phyloP scores from a whole-genome alignment of 1,139 yeast genomes.

The Hansenula lynferdii region DNA sequence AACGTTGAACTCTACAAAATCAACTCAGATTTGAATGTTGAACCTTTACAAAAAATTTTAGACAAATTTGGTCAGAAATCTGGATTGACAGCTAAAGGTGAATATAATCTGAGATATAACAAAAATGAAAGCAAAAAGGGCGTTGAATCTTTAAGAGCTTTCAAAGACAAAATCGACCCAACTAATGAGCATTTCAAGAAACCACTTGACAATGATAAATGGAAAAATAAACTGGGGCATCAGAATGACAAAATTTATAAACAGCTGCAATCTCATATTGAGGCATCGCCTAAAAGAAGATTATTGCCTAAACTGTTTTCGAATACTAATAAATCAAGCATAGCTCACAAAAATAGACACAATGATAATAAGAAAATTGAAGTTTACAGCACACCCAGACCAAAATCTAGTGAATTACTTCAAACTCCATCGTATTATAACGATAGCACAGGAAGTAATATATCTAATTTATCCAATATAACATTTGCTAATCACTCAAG shows the following conservation, averaged over 20 bases:
- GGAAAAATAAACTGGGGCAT: neutral
- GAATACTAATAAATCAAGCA: neutral
- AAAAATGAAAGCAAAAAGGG: neutral
- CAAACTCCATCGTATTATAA: slow-evolving; percentile 22
- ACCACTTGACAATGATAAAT: no score
- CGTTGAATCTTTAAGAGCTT: no score
- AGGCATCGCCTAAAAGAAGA: slow-evolving; percentile 13
- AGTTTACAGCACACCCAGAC: slow-evolving; percentile 20
- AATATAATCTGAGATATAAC: slow-evolving; percentile 16
- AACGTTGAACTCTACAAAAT: slow-evolving; percentile 14
- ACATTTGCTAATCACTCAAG: slow-evolving; percentile 21
- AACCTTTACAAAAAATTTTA: slow-evolving; percentile 11
- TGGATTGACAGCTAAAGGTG: slow-evolving; percentile 17
- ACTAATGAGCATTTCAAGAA: no score
- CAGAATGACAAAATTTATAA: neutral
- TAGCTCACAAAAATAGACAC: slow-evolving; percentile 1
- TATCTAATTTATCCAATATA: slow-evolving; percentile 21
- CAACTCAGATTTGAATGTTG: slow-evolving; percentile 13
- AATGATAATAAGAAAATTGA: neutral
- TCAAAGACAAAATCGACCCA: no score
- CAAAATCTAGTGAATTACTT: slow-evolving; percentile 21
- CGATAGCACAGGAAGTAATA: slow-evolving; percentile 13
- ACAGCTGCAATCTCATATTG: slow-evolving; percentile 13
- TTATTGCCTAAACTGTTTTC: slow-evolving; percentile 11
- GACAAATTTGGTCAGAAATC: slow-evolving; percentile 6